Percentiles rank a stretch among this genome's conserved stretches.
These are phyloP conservation scores for Chamaenerion angustifolium DNA, from an alignment of 345 rosid genomes.

Conservation along the genomic window DNA sequence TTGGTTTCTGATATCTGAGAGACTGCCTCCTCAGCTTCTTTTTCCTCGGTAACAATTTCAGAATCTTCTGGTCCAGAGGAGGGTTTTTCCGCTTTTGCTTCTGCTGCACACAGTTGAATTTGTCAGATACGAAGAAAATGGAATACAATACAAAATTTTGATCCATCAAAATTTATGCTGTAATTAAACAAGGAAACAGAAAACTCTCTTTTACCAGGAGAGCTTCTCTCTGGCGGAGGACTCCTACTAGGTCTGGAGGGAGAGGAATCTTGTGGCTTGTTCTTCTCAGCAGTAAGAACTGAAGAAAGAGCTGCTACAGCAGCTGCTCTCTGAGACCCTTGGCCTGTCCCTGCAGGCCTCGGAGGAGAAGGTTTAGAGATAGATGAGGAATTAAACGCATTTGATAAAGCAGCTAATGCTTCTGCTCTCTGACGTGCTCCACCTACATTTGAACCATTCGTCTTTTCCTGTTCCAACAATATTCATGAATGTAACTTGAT, in stretches of 20 bases:
- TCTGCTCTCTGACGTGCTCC: conserved; percentile 77
- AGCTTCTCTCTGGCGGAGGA: conserved; percentile 32
- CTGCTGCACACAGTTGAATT: conserved; percentile 1
- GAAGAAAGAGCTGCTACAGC: conserved; percentile 93
- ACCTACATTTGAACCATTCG: conserved; percentile 50
- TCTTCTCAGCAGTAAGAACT: conserved; percentile 77
- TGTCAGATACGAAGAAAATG: neutral
- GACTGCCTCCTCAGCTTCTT: conserved; percentile 40
- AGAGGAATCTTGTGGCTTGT: conserved; percentile 45
- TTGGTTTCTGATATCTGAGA: conserved; percentile 24
- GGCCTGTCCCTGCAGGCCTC: conserved; percentile 29
- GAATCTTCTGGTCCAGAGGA: conserved; percentile 8
- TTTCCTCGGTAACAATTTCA: conserved; percentile 25
- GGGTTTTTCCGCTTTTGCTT: conserved; percentile 7
- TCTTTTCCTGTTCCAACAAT: conserved; percentile 27
- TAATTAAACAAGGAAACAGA: too few species aligned
- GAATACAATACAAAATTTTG: neutral
- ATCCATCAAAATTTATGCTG: neutral
- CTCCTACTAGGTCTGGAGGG: conserved; percentile 34
- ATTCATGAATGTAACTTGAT: neutral
- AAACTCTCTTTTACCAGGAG: conserved; percentile 23
- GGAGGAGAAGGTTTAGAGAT: conserved; percentile 31
- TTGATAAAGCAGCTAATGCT: conserved; percentile 75
- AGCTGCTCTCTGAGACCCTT: conserved; percentile 86
- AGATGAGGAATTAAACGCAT: conserved; percentile 60